Percentiles rank a stretch among this genome's conserved stretches.
These are phyloP conservation scores for Phytophthora crassamura DNA, from an alignment of 352 stramenopile species.

Conservation along the genomic window DNA sequence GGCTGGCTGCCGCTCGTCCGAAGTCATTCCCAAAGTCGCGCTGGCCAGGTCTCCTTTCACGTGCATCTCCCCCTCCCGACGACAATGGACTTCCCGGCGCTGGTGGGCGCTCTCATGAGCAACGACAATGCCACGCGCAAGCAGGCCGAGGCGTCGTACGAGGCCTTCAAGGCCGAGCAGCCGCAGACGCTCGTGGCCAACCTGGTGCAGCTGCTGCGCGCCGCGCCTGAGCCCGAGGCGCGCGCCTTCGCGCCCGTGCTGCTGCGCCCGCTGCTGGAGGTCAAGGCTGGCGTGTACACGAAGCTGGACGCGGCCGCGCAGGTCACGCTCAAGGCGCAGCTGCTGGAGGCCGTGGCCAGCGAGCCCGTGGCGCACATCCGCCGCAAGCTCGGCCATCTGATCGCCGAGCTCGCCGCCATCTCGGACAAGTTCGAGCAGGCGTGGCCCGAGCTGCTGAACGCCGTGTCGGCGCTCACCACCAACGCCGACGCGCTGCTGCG, in stretches of 20 bases:
- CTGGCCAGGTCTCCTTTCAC: background rate
- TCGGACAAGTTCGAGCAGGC: slow-evolving; percentile 55
- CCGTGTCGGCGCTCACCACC: slow-evolving; percentile 67
- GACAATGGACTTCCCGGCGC: slow-evolving; percentile 75
- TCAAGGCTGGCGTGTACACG: slow-evolving; percentile 72
- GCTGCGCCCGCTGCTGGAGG: slow-evolving; percentile 76
- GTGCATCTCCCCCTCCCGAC: background rate
- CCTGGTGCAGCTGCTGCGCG: slow-evolving; percentile 73
- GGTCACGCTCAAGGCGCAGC: slow-evolving; percentile 66
- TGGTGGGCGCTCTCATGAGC: slow-evolving; percentile 79
- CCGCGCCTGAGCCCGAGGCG: slow-evolving; percentile 58
- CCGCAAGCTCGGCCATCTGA: slow-evolving; percentile 80
- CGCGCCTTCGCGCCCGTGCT: slow-evolving; percentile 84
- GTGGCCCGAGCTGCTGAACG: slow-evolving; percentile 78
- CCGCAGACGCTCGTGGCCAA: slow-evolving; percentile 68
- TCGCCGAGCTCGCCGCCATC: slow-evolving; percentile 76
- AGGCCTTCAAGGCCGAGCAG: slow-evolving; percentile 68
- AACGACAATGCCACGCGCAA: slow-evolving; percentile 79
- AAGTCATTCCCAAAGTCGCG: slow-evolving; percentile 34
- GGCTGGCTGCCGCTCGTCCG: slow-evolving; percentile 4
- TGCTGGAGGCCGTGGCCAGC: slow-evolving; percentile 68
- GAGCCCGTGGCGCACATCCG: slow-evolving; percentile 81
- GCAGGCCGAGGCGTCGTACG: slow-evolving; percentile 80
- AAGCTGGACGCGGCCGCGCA: slow-evolving; percentile 64
- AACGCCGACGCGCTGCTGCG: slow-evolving; percentile 64